Base-by-base conservation (phyloP, 352 stramenopile species). In the Globisporangium acanthophoron region DNA sequence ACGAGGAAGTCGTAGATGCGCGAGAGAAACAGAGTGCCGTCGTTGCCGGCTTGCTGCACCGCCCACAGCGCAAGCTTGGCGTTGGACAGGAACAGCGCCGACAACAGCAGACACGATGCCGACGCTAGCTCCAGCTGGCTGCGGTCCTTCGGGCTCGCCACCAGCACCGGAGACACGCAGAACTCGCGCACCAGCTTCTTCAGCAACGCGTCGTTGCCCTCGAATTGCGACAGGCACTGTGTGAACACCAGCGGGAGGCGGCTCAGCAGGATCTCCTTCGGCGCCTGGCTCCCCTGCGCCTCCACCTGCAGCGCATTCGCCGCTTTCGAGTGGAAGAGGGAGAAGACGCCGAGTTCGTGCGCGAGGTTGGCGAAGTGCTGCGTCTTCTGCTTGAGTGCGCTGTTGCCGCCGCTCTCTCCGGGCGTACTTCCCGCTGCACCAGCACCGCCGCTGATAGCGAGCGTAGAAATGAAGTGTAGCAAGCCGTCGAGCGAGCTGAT, bases 161-260 rank as follows among this genome's bases (percentile, higher is more conserved):
- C 63, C 0, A 92, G 47, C 13, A 94, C 80, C 6, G 85, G 85
- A 13, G 70, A 60, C 5, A 92, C 80, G 46, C 85, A 92, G 66
- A 67, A 88, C 47, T 88, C 76, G 1, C 66, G 65, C 39, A 92
- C 81, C 15, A 93, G 60, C 29, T 80, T 75, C 72, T 90, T 80
- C 9, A 92, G 58, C 50, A 78, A 65, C 27, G 50, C 61, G 24
- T 94, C 85, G 44, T 92, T 77, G 18, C 62, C 63, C 35, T 90
- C 84, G 35, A 92, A 81, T 43, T 83, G 76, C 24, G 80, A 74
- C 0, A 94, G 66, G n/a, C 80, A 89, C 59, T 94, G 82, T n/a
- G 85, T 93, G 54, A 93, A 94, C 16, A 94, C 79, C 27, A 94
- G 66, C 51, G 85, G 76, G 37, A 92, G 64, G 9, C 82, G 83